Evolutionary conservation across 768 basidiomycete genomes (phyloP).

Genomic region (Dictyophora rubrovolvata): DNA sequence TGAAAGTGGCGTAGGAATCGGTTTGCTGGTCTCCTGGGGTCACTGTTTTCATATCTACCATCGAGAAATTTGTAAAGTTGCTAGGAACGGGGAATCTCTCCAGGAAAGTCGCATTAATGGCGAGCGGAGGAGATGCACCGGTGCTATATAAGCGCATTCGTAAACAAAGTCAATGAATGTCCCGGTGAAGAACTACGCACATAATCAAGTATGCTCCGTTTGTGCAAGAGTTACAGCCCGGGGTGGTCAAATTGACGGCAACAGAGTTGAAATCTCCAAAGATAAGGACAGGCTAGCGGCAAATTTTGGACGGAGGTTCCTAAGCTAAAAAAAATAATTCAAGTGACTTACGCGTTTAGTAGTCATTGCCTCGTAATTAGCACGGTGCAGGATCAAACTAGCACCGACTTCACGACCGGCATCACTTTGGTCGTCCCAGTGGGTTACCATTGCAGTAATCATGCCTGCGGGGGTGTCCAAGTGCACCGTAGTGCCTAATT

Average conservation of each 20-base stretch:
- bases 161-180: no score
- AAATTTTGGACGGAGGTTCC: background rate
- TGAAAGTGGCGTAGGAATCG: conserved; percentile 40
- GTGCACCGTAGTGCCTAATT: conserved; percentile 37
- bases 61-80: conserved; percentile 25
- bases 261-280: conserved; percentile 41
- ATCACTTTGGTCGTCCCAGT: conserved; percentile 39
- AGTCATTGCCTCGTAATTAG: conserved; percentile 35
- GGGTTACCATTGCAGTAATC: conserved; percentile 30
- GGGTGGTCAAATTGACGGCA: background rate
- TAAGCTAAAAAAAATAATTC: no score
- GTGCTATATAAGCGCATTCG: conserved; percentile 21
- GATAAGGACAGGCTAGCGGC: conserved; percentile 31
- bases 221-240: conserved; percentile 1
- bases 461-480: conserved; percentile 18
- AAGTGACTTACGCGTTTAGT: conserved; percentile 18
- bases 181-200: background rate
- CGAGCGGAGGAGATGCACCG: conserved; percentile 27
- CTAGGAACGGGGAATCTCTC: conserved; percentile 29
- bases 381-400: conserved; percentile 39
- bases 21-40: conserved; percentile 32
- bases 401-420: conserved; percentile 39
- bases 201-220: conserved; percentile 2
- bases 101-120: conserved; percentile 34
- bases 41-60: conserved; percentile 34